Evolutionary conservation across 768 basidiomycete species (phyloP).

Genomic region (Crassisporium funariophilum): DNA sequence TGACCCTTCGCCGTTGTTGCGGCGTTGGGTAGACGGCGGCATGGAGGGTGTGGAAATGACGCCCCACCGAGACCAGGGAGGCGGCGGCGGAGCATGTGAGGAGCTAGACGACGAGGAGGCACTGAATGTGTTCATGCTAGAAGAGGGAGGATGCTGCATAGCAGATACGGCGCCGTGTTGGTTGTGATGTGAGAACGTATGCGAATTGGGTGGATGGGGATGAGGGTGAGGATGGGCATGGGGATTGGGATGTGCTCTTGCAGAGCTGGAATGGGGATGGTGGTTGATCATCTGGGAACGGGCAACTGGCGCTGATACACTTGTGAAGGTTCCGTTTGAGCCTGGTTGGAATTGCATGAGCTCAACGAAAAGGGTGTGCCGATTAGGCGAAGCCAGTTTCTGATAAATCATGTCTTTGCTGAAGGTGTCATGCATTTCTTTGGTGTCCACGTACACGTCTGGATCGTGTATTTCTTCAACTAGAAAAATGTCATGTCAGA

Average conservation of each 20-base stretch:
- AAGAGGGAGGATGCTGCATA: slow-evolving; percentile 21
- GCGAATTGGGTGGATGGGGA: slow-evolving; percentile 15
- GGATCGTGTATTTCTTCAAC: slow-evolving; percentile 45
- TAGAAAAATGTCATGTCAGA: slow-evolving; percentile 17
- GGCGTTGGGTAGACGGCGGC: slow-evolving; percentile 46
- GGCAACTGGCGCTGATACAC: slow-evolving; percentile 21
- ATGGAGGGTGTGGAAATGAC: slow-evolving; percentile 46
- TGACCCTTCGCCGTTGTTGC: slow-evolving; percentile 35
- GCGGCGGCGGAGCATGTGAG: slow-evolving; percentile 30
- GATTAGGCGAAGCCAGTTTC: slow-evolving; percentile 63
- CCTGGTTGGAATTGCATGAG: slow-evolving; percentile 65
- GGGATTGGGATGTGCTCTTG: slow-evolving; percentile 20
- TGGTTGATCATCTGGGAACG: slow-evolving; percentile 22
- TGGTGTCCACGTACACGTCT: slow-evolving; percentile 70
- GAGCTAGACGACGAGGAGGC: slow-evolving; percentile 9
- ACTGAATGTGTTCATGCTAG: slow-evolving; percentile 17
- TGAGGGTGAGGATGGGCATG: too few species aligned
- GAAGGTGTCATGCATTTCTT: slow-evolving; percentile 72
- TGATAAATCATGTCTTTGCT: slow-evolving; percentile 74
- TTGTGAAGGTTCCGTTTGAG: slow-evolving; percentile 35
- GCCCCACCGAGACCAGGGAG: slow-evolving; percentile 54
- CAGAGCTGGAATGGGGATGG: slow-evolving; percentile 21
- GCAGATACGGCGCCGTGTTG: slow-evolving; percentile 10
- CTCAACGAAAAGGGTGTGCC: slow-evolving; percentile 73
- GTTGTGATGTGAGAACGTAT: slow-evolving; percentile 13